Conservation (phyloP, 2,329 filamentous ascomycete species). For the Hirsutella thompsonii region DNA sequence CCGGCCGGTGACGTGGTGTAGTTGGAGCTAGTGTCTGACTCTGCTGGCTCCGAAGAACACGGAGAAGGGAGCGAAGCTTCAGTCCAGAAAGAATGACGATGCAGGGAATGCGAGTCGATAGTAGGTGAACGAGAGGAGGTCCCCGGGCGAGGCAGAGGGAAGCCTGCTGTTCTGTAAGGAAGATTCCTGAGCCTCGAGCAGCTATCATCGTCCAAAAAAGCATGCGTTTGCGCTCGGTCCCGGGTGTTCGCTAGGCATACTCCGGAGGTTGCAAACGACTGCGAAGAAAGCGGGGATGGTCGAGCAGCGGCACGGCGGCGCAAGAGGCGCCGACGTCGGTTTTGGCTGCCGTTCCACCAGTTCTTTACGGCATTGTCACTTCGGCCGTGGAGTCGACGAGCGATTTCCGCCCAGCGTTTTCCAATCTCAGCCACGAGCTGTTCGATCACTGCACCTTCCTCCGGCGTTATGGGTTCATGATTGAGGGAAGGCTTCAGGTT, state of each 20-base stretch:
- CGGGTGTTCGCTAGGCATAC: no score
- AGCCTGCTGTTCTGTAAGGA: slow-evolving; percentile 2
- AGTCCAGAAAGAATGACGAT: slow-evolving; percentile 11
- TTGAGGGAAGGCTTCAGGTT: slow-evolving; percentile 71
- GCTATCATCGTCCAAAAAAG: neutral
- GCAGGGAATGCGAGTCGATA: slow-evolving; percentile 6
- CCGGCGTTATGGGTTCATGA: slow-evolving; percentile 57
- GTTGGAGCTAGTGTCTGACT: slow-evolving; percentile 1
- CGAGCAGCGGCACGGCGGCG: slow-evolving; percentile 1
- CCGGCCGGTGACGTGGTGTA: slow-evolving; percentile 2
- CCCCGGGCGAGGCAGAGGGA: slow-evolving; percentile 2
- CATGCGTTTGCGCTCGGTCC: neutral
- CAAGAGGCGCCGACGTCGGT: slow-evolving; percentile 49
- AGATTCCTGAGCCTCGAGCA: slow-evolving; percentile 3
- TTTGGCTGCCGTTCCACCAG: slow-evolving; percentile 94
- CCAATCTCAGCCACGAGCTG: slow-evolving; percentile 64
- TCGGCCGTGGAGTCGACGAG: slow-evolving; percentile 64
- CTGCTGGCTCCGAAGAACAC: slow-evolving; percentile 16
- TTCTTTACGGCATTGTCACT: slow-evolving; percentile 97
- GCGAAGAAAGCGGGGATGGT: neutral
- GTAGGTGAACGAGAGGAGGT: slow-evolving; percentile 7
- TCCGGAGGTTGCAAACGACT: no score
- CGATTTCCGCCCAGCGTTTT: slow-evolving; percentile 89
- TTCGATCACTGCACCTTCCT: slow-evolving; percentile 64
- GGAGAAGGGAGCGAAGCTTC: slow-evolving; percentile 24